Base-by-base conservation (phyloP, 2,329 filamentous ascomycete species). In the Colletotrichum cereale region DNA sequence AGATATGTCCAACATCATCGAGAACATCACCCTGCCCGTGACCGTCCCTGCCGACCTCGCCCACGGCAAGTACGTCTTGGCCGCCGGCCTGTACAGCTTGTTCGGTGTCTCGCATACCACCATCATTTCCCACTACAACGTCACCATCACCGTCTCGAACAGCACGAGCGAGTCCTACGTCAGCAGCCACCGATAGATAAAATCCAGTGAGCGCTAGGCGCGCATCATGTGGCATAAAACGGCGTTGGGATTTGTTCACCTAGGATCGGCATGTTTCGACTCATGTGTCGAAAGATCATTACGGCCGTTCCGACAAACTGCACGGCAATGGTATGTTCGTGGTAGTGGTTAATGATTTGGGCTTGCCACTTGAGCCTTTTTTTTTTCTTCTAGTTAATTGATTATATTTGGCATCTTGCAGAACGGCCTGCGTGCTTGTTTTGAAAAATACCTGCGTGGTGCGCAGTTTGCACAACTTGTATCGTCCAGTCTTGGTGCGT, bases 161-260 rank as follows among this genome's bases (percentile, higher is more conserved):
- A 53, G 34, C 8, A 79, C 78, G 5, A 78, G 77, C 68, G 63
- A 42, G 6, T 60, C 58, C 0, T 78, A 78, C n/a, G 72, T 75
- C 81, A 82, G 48, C 87, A 83, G 40, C 85, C 57, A 58, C 34
- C 26, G 10, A 18, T 40, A 55, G 12, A 24, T 7, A 5, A 10
- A 52, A 40, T 6, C 34, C n/a, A 2, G 42, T 5, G 21, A 36
- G n/a, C 12, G n/a, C 50, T 21, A 5, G 10, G 18, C 4, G 21
- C 53, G 26, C 14, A 44, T 42, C 60, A 52, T 36, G 12, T 8
- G 26, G 38, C 47, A 47, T 60, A 21, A 14, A 40, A n/a, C 3
- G 26, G 66, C 66, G 53, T 66, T 55, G 36, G 36, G 29, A 21
- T n/a, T 31, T 50, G 34, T 4, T 4, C 5, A 29, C 53, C 62